Conservation (phyloP, 345 rosid species). For the Gossypium mustelinum region DNA sequence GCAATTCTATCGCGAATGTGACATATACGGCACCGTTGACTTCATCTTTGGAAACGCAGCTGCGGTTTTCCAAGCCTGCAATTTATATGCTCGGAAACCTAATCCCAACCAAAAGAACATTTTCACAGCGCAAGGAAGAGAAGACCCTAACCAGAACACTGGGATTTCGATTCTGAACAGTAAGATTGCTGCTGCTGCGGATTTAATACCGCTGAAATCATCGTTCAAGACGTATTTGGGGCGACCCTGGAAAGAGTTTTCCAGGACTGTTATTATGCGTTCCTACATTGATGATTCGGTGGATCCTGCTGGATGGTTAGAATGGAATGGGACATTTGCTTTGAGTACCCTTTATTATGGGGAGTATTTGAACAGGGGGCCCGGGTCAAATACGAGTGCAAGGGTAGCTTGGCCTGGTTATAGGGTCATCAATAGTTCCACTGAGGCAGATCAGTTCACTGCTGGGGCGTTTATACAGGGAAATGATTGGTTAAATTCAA, state of each 20-base stretch:
- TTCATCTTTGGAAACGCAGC: slow-evolving; percentile 75
- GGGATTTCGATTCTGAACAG: slow-evolving; percentile 59
- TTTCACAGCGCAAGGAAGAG: slow-evolving; percentile 71
- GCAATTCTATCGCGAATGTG: slow-evolving; percentile 78
- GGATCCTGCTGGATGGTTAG: slow-evolving; percentile 72
- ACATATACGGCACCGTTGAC: slow-evolving; percentile 68
- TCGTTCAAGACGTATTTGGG: slow-evolving; percentile 54
- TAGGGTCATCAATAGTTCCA: slow-evolving; percentile 33
- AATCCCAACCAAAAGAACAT: slow-evolving; percentile 41
- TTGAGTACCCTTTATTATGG: slow-evolving; percentile 59
- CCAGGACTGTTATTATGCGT: slow-evolving; percentile 54
- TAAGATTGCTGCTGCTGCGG: slow-evolving; percentile 61
- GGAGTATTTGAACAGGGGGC: slow-evolving; percentile 66
- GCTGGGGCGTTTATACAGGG: slow-evolving; percentile 60
- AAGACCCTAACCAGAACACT: slow-evolving; percentile 46
- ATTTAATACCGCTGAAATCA: slow-evolving; percentile 48
- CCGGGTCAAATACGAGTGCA: slow-evolving; percentile 53
- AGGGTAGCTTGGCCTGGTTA: slow-evolving; percentile 80
- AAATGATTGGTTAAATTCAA: slow-evolving; percentile 55
- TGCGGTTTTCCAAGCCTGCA: slow-evolving; percentile 63
- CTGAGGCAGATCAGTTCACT: slow-evolving; percentile 54
- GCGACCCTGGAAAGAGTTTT: slow-evolving; percentile 72
- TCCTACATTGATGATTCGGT: slow-evolving; percentile 55
- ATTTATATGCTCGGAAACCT: slow-evolving; percentile 67
- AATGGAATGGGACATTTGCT: slow-evolving; percentile 52